These are phyloP conservation scores for Aspergillus quadrilineatus DNA, from an alignment of 2,329 filamentous ascomycete species.

Conservation along the genomic window DNA sequence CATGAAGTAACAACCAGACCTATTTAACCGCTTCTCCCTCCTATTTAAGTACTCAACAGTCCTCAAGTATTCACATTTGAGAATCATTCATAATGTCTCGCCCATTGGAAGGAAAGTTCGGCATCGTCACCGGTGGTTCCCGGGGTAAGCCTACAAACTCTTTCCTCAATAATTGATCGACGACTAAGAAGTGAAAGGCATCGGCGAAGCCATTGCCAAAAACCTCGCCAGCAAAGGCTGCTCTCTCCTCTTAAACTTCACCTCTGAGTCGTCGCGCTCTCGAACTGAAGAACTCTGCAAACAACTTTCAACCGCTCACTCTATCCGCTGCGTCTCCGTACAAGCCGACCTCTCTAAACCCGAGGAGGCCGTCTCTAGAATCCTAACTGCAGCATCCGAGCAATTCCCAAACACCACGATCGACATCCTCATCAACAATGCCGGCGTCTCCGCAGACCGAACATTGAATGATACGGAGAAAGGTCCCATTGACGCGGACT, in stretches of 20 bases:
- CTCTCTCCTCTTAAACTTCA: conserved; percentile 70
- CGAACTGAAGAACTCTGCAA: conserved; percentile 56
- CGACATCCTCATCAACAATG: conserved; percentile 87
- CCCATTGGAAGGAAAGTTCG: conserved; percentile 70
- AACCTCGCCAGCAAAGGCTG: conserved; percentile 73
- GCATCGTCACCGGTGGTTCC: conserved; percentile 75
- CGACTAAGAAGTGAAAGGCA: conserved; percentile 54
- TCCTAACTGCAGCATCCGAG: conserved; percentile 60
- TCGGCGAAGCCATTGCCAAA: conserved; percentile 67
- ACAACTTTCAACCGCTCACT: conserved; percentile 57
- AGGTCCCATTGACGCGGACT: conserved; percentile 58
- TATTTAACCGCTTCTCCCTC: conserved; percentile 7
- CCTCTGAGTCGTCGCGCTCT: conserved; percentile 59
- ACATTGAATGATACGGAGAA: conserved; percentile 64
- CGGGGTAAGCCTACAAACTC: conserved; percentile 55
- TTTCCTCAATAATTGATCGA: not conserved
- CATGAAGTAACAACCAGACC: conserved; percentile 3
- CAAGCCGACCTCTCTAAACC: conserved; percentile 70
- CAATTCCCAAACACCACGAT: conserved; percentile 65
- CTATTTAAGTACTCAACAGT: too few species aligned
- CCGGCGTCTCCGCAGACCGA: conserved; percentile 58
- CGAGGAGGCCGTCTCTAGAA: conserved; percentile 55
- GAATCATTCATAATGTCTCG: conserved; percentile 21
- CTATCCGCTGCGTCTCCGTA: conserved; percentile 60
- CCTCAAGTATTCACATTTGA: too few species aligned